Percentiles rank a stretch among this genome's conserved stretches.
phyloP scores from a whole-genome alignment of 306 rosid genomes.

The Prosopis cineraria region DNA sequence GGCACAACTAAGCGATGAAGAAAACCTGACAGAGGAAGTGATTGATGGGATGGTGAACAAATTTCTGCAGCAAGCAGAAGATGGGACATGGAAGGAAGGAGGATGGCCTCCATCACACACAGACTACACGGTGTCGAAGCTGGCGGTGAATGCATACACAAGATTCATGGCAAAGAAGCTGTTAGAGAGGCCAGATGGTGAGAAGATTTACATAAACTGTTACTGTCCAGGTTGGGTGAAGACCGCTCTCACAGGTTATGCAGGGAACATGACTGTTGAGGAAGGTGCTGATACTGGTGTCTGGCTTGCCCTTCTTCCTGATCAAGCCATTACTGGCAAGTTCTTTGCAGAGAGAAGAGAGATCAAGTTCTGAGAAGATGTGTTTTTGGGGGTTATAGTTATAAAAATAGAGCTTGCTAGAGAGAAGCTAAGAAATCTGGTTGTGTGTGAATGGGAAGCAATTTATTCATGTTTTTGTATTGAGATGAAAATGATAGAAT shows the following conservation, averaged over 20 bases:
- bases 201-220: conserved; percentile 76
- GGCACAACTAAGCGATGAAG: conserved; percentile 56
- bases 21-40: conserved; percentile 61
- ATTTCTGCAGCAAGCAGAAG: conserved; percentile 77
- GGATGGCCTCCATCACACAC: conserved; percentile 80
- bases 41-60: conserved; percentile 55
- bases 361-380: conserved; percentile 62
- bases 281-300: conserved; percentile 95
- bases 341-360: conserved; percentile 91
- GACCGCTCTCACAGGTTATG: conserved; percentile 85
- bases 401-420: neutral
- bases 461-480: neutral
- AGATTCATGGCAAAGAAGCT: conserved; percentile 68
- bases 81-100: conserved; percentile 73
- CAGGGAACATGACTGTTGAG: conserved; percentile 77
- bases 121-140: conserved; percentile 80
- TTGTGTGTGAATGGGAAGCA: conserved; percentile 3
- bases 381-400: neutral
- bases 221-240: conserved; percentile 97
- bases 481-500: conserved; percentile 4
- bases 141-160: conserved; percentile 79
- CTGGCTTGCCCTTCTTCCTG: conserved; percentile 91
- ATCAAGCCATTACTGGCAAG: conserved; percentile 76
- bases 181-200: conserved; percentile 61
- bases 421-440: conserved; percentile 12